Evolutionary conservation across 768 basidiomycete genomes (phyloP), one percentile per base, ranked within the genome.

Genomic region (Calocybe cyanea): DNA sequence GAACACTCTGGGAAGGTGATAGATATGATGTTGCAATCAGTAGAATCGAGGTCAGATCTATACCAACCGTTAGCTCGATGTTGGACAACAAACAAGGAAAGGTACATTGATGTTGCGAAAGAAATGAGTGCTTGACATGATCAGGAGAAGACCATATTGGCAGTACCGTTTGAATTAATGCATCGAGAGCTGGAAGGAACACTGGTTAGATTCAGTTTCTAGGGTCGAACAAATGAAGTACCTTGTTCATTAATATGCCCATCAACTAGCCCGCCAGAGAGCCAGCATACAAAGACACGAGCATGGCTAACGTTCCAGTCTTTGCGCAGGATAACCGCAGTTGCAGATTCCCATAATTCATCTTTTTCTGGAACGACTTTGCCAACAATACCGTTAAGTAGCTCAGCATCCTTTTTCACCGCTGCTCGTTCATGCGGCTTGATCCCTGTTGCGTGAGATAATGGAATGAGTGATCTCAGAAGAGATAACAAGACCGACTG

Each of bases 111-210:
- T 95, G 92, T 15, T 76, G 74, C 17, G 79, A 76, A 6, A 92
- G 69, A 18, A 88, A 65, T 0, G 91, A 90, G 61, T 87, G 85
- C 50, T 81, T 87, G 57, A 96, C 73, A 56, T 92, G 86, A 37
- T 86, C 85, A 1, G 80, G 63, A 18, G 83, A 76, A 3, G 85
- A 72, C 95, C 95, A 98, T 0, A 73, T 59, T 4, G 80, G 77
- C 6, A 88, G 58, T 1, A 78, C 62, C 38, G 62, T 68, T 31
- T 70, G 62, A 18, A 86, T 63, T 25, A 85, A 66, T 1, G 62
- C 53, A 8, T 70, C 64, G 11, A 85, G 68, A 14, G 65, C 81
- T 80, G 41, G 32, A 14, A 19, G 14, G 31, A 4, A 25, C 18
- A 14, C 33, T 9, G 46, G 45, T 25, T 21, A 30, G 7, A 5